Conservation (phyloP, 176 grass and related monocot genomes). For the Calamus simplicifolius region DNA sequence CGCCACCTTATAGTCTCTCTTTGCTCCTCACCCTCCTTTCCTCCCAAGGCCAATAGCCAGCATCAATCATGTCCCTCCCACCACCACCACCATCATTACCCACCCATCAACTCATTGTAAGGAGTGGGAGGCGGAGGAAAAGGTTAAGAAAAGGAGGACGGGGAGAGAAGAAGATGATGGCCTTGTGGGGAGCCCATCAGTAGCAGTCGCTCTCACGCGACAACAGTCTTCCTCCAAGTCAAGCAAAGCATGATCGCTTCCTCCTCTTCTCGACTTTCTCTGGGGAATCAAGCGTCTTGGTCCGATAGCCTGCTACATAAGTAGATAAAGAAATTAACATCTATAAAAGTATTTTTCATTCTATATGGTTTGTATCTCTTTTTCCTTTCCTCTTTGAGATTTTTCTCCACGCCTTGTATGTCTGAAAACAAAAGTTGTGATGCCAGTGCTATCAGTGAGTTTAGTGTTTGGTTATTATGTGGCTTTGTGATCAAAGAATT, state of each 20-base stretch:
- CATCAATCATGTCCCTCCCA: background rate
- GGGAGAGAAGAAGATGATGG: background rate
- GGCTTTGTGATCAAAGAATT: no score
- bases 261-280: background rate
- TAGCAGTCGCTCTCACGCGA: no score
- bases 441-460: no score
- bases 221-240: background rate
- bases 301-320: background rate
- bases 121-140: no score
- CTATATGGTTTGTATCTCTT: no score
- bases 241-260: background rate
- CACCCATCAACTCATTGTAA: background rate
- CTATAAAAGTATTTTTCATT: no score
- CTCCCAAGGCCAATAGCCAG: no score
- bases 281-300: constrained; percentile 10
- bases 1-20: background rate
- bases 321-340: no score
- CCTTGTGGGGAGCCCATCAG: background rate
- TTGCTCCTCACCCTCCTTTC: background rate
- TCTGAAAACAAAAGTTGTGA: no score
- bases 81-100: background rate
- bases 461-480: no score
- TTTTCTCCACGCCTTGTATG: no score
- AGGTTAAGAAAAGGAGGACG: background rate
- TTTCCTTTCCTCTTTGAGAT: no score